These are phyloP conservation scores for Exophiala aquamarina DNA, from an alignment of 2,329 filamentous ascomycete genomes.

Conservation along the genomic window DNA sequence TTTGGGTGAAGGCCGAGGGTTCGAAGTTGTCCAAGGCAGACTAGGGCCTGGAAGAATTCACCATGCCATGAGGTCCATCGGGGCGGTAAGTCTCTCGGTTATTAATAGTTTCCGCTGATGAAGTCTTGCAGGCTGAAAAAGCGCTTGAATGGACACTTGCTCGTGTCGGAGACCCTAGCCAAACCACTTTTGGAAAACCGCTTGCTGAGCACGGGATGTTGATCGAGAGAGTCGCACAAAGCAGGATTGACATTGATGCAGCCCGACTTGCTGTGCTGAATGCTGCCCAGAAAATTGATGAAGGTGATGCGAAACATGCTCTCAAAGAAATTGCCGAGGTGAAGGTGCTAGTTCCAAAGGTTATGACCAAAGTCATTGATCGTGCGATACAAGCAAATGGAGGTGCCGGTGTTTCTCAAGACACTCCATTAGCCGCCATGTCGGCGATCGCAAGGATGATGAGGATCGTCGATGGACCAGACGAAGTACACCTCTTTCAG, in stretches of 20 bases:
- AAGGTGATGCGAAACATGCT: conserved; percentile 80
- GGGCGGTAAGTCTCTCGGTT: conserved; percentile 54
- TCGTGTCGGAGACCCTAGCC: conserved; percentile 86
- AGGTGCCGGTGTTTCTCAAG: conserved; percentile 86
- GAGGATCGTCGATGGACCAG: conserved; percentile 86
- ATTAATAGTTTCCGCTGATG: background rate
- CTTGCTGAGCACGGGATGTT: conserved; percentile 89
- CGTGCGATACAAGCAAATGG: conserved; percentile 91
- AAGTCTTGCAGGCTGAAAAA: conserved; percentile 59
- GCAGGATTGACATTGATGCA: conserved; percentile 89
- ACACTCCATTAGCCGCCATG: conserved; percentile 77
- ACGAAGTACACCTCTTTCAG: conserved; percentile 81
- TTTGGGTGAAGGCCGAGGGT: conserved; percentile 88
- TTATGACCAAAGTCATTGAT: conserved; percentile 83
- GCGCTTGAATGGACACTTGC: conserved; percentile 94
- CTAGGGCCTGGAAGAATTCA: conserved; percentile 95
- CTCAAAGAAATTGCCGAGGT: conserved; percentile 93
- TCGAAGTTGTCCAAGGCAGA: conserved; percentile 97
- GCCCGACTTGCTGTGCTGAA: conserved; percentile 89
- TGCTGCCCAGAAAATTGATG: conserved; percentile 92
- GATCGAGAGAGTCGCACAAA: conserved; percentile 89
- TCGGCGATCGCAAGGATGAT: conserved; percentile 81
- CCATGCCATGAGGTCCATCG: conserved; percentile 94
- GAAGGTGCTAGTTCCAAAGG: conserved; percentile 88
- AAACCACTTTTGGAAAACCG: conserved; percentile 87